phyloP scores from a whole-genome alignment of 495 filamentous ascomycete genomes.

The Aspergillus diversus region DNA sequence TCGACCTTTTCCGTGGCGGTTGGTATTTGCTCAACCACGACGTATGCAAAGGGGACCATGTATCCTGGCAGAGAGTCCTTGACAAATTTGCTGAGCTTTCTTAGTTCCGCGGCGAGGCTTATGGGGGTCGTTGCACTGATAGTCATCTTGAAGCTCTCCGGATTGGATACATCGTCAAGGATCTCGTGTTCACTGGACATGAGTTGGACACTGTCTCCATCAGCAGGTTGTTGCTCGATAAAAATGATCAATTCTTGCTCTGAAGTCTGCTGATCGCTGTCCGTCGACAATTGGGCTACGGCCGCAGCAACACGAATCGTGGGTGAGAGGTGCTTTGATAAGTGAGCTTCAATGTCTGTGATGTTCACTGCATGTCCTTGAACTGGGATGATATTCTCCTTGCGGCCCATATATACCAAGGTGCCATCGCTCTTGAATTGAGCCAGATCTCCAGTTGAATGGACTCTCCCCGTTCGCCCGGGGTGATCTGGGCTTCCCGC shows the following conservation, averaged over 20 bases:
- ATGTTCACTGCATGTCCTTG: conserved; percentile 44
- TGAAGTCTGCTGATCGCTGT: conserved; percentile 7
- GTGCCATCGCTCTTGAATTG: conserved; percentile 33
- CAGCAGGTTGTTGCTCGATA: conserved; percentile 29
- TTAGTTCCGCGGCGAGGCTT: conserved; percentile 32
- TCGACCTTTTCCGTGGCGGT: conserved; percentile 27
- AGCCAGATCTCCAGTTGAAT: conserved; percentile 41
- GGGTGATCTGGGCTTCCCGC: conserved; percentile 31
- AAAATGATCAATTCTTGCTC: conserved; percentile 34
- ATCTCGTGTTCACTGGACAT: conserved; percentile 28
- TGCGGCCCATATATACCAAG: conserved; percentile 36
- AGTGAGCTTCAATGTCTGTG: conserved; percentile 35
- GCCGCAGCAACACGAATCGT: conserved; percentile 31
- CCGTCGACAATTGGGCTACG: conserved; percentile 24
- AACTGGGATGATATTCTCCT: conserved; percentile 33
- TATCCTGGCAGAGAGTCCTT: conserved; percentile 42
- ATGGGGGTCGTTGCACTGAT: conserved; percentile 28
- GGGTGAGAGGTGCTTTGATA: conserved; percentile 33
- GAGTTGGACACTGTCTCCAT: conserved; percentile 30
- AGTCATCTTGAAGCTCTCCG: conserved; percentile 2
- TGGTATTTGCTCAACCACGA: conserved; percentile 38
- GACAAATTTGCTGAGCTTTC: conserved; percentile 41
- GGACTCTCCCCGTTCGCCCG: conserved; percentile 34
- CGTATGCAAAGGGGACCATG: conserved; percentile 43
- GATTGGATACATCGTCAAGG: conserved; percentile 4